phyloP scores from a whole-genome alignment of 768 basidiomycete species.

The Cyclocybe aegerita region DNA sequence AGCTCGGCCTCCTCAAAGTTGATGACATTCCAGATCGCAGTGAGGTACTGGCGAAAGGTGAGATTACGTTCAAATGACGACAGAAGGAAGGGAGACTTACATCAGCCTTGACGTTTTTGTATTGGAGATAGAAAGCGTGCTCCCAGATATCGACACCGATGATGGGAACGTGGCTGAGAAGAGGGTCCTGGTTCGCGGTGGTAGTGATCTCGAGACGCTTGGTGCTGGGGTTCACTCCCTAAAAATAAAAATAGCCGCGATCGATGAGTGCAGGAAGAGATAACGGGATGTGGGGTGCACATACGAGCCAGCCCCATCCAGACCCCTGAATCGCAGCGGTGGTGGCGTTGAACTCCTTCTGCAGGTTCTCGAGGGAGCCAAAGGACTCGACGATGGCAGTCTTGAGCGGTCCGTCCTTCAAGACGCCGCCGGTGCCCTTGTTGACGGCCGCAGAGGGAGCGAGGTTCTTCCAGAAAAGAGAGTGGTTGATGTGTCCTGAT shows the following conservation, averaged over 20 bases:
- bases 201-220: slow-evolving; percentile 84
- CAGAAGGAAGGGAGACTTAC: slow-evolving; percentile 48
- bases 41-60: slow-evolving; percentile 80
- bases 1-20: slow-evolving; percentile 87
- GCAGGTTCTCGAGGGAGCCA: slow-evolving; percentile 69
- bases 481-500: slow-evolving; percentile 89
- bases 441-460: slow-evolving; percentile 55
- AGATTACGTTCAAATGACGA: slow-evolving; percentile 29
- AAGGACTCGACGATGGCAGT: slow-evolving; percentile 59
- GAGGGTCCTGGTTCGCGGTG: slow-evolving; percentile 95
- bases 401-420: slow-evolving; percentile 67
- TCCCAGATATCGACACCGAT: slow-evolving; percentile 96
- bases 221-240: slow-evolving; percentile 70
- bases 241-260: not conserved
- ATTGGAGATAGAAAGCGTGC: slow-evolving; percentile 95
- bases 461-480: slow-evolving; percentile 95
- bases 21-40: slow-evolving; percentile 94
- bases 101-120: slow-evolving; percentile 91
- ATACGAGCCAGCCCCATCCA: slow-evolving; percentile 95
- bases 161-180: slow-evolving; percentile 73
- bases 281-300: slow-evolving; percentile 17
- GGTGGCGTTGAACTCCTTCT: slow-evolving; percentile 80
- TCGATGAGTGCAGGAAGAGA: too few relatives aligned
- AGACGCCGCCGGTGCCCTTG: slow-evolving; percentile 60
- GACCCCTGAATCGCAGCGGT: slow-evolving; percentile 89